Base-by-base conservation (phyloP, 768 basidiomycete genomes). In the Kwoniella sp. region DNA sequence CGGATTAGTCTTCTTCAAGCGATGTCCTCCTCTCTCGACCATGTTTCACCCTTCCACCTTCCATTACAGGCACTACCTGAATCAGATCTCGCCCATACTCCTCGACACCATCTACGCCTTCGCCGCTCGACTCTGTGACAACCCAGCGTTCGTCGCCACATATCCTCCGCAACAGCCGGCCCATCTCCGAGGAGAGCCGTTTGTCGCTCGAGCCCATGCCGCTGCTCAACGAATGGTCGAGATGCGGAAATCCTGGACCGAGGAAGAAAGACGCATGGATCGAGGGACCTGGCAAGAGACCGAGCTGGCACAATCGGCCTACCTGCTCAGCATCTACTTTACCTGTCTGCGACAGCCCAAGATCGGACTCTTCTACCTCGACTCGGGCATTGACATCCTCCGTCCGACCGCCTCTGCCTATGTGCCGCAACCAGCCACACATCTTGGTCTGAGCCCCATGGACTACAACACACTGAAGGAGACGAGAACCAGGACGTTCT, bases 21-120 rank as follows among this genome's bases (percentile, higher is more conserved):
- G 59, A 3, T 46, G 66, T 3, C 57, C 57, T 3, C 73, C 73
- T 37, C 64, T 65, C 34, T 42, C 48, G 12, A 46, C 60, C 19
- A 74, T 74, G 67, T 60, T 74, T 22, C 73, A 74, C 49, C 43
- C 52, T 5, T 49, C 73, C 1, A 74, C 73, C 4, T 74, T 74
- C 52, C 55, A 65, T 12, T 59, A 72, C 38, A 68, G 73, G 5
- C 53, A 63, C 9, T 72, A 69, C 50, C 61, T 65, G 25, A 46
- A 48, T 14, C 57, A 60, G 31, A 52, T 59, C 12, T 63, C 68
- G 9, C 65, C 65, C 0, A 45, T 66, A 9, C 59, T 74, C 17
- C 51, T 72, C 34, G 61, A 72, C 33, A 59, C 63, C 22, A 70
- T 74, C 6, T 70, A 65, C 55, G 73, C 73, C 22, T 50, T 70